Evolutionary conservation across 208 protist genomes (phyloP).

Genomic region (Acanthamoeba healyi): DNA sequence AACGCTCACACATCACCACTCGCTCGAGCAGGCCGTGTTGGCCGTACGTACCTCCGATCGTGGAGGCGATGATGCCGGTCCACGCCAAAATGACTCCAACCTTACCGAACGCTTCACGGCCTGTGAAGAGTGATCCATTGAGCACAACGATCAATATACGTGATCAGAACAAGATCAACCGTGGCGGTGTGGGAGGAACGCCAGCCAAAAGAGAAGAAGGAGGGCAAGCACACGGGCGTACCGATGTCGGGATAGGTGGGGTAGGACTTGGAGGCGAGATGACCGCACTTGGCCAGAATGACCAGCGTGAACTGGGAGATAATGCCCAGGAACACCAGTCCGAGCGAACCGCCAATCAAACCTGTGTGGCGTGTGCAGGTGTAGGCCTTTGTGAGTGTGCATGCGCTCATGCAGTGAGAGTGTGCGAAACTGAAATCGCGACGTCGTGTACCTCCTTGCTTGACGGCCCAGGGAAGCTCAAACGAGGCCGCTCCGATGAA

Average conservation of each 20-base stretch:
- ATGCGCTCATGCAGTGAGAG: too few relatives aligned
- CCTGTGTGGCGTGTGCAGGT: background rate
- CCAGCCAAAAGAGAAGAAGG: too few relatives aligned
- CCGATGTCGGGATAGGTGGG: conserved; percentile 60
- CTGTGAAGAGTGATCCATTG: background rate
- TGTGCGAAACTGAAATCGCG: background rate
- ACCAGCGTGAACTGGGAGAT: conserved; percentile 57
- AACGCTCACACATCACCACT: background rate
- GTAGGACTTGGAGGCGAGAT: background rate
- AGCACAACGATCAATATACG: background rate
- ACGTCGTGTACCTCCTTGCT: background rate
- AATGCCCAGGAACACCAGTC: conserved; percentile 1
- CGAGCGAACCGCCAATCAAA: conserved; percentile 13
- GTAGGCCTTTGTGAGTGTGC: too few relatives aligned
- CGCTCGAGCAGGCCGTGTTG: background rate
- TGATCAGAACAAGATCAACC: background rate
- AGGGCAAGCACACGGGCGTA: too few relatives aligned
- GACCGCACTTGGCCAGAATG: conserved; percentile 60
- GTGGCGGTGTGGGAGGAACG: too few relatives aligned
- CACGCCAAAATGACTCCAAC: conserved; percentile 45
- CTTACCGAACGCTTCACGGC: conserved; percentile 38
- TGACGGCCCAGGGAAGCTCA: conserved; percentile 56
- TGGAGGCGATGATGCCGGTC: conserved; percentile 21
- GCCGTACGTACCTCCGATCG: conserved; percentile 4
- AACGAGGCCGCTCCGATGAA: conserved; percentile 61